Base-by-base conservation (phyloP, 2,329 filamentous ascomycete genomes). In the Rhynchosporium agropyri region DNA sequence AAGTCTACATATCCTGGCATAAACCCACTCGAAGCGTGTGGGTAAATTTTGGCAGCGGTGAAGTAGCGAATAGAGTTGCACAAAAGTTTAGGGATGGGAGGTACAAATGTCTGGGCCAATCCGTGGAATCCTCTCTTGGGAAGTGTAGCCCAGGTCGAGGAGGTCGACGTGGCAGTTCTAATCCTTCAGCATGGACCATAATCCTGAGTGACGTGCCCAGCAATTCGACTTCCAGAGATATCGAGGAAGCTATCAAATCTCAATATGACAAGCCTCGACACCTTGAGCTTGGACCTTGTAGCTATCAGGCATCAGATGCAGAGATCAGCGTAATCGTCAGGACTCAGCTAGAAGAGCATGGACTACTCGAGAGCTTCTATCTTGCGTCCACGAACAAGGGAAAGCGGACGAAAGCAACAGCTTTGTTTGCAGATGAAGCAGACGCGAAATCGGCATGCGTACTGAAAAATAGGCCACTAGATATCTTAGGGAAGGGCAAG, bases 1-100 rank as follows among this genome's bases (percentile, higher is more conserved):
- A 71, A 56, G 65, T 72, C 36, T 60, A 68, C 28, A 63, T 65
- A 48, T 73, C 70, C 13, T 73, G 70, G 71, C 64, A 70, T 56
- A 72, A 68, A 63, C 31, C 70, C n/a, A 64, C 69, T 54, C 63
- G 58, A 62, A 62, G 49, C 42, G 67, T 63, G 13, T 68, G 67
- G 68, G 20, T 73, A 48, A 68, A 71, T 54, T 72, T 70, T 59
- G 68, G 68, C 42, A 68, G 65, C 43, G 64, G 60, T 26, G 61
- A 66, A 3, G 67, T 71, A 46, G 70, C 69, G 42, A 63, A 63
- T 33, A 60, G 63, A 46, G 68, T 70, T 28, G 60, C 42, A 28
- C 48, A 66, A 12, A 72, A 65, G 55, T 72, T 72, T 60, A 62
- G 63, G 49, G 38, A 68, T 6, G 63, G 67, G 29, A 51, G 15